A percentile compares a stretch with the other conserved stretches of the same genome.
phyloP scores from a whole-genome alignment of 192 early-diverging fungal species.

The Backusella parvicylindrica region DNA sequence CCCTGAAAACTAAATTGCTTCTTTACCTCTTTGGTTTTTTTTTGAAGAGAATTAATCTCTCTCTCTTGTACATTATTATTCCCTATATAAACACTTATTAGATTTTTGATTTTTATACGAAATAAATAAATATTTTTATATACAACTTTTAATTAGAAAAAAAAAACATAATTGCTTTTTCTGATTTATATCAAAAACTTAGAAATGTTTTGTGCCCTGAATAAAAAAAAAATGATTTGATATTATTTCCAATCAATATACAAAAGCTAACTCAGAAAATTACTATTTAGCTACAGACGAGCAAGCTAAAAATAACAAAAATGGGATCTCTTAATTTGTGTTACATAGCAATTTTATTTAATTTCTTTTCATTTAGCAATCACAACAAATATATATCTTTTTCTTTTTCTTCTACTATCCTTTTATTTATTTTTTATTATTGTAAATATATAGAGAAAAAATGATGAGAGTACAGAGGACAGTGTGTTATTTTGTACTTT shows the following conservation, averaged over 20 bases:
- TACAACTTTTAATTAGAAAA: neutral
- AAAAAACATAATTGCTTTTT: neutral
- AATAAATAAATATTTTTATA: neutral
- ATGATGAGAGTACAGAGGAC: conserved; percentile 6
- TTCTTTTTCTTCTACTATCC: neutral
- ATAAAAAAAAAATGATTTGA: neutral
- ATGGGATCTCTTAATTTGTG: neutral
- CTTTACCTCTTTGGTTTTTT: neutral
- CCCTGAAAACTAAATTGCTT: conserved; percentile 4
- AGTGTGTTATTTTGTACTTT: conserved; percentile 1
- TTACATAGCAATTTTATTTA: neutral
- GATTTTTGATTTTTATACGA: neutral
- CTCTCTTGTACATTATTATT: conserved; percentile 6
- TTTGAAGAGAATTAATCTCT: neutral
- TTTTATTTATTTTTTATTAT: neutral
- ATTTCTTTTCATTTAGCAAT: neutral
- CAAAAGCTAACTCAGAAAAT: neutral
- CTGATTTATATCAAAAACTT: too few relatives aligned
- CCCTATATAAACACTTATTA: conserved; percentile 3
- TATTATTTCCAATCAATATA: neutral
- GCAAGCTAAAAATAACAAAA: conserved; percentile 1
- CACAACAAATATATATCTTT: neutral
- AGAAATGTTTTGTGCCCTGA: neutral
- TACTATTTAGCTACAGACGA: neutral
- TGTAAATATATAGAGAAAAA: conserved; percentile 2